Conservation (phyloP, 371 early-diverging fungal genomes). For the Syncephalis plumigaleata region DNA sequence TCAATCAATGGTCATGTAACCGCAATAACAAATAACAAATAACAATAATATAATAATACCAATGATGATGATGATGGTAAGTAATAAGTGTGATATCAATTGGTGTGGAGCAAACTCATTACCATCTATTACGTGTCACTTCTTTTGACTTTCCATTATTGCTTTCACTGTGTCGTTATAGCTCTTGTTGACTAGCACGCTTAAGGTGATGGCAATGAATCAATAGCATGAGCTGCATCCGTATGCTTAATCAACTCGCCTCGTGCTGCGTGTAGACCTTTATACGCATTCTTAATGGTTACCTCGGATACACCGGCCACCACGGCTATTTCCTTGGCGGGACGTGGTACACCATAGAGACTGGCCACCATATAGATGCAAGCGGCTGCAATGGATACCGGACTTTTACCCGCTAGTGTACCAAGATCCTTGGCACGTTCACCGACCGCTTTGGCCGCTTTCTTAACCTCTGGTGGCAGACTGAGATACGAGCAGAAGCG, state of each 20-base stretch:
- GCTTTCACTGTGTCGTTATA: too few relatives aligned
- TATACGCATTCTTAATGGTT: conserved; percentile 77
- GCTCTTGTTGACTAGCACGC: too few relatives aligned
- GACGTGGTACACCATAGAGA: conserved; percentile 39
- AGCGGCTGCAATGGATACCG: conserved; percentile 83
- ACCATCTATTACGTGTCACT: too few relatives aligned
- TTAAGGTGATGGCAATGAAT: too few relatives aligned
- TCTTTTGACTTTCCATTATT: too few relatives aligned
- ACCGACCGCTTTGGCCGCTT: conserved; percentile 50
- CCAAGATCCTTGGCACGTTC: conserved; percentile 58
- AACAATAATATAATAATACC: too few relatives aligned
- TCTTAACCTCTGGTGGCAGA: conserved; percentile 50
- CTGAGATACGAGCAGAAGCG: conserved; percentile 75
- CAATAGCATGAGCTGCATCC: too few relatives aligned
- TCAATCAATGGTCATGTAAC: too few relatives aligned
- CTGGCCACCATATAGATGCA: conserved; percentile 73
- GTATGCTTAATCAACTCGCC: conserved; percentile 22
- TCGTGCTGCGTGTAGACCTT: conserved; percentile 42
- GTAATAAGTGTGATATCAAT: too few relatives aligned
- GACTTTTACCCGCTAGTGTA: conserved; percentile 75
- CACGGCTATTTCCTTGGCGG: conserved; percentile 58
- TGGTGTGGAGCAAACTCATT: too few relatives aligned
- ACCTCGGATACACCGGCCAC: conserved; percentile 81
- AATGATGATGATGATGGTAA: too few relatives aligned
- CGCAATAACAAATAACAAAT: too few relatives aligned